Percentiles rank a stretch among this genome's conserved stretches.
Conservation (phyloP, 1,284 basidiomycete species). For the Tylopilus sp. region DNA sequence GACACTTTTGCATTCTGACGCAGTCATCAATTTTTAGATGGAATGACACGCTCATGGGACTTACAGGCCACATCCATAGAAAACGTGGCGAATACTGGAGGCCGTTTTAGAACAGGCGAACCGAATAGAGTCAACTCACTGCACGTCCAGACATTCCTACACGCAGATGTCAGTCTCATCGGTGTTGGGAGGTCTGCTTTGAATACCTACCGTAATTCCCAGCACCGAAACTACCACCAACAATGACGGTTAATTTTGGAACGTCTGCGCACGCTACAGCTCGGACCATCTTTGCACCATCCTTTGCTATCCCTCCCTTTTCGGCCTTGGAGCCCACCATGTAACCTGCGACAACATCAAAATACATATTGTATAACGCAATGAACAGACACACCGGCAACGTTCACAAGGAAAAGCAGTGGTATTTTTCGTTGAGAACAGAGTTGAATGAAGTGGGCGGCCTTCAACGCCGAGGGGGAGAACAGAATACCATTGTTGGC, state of each 20-base stretch:
- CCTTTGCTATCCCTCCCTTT: constrained; percentile 93
- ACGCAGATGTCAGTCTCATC: constrained; percentile 15
- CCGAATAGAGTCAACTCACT: constrained; percentile 43
- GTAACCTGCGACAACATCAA: constrained; percentile 52
- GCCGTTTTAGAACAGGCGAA: constrained; percentile 7
- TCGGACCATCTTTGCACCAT: constrained; percentile 97
- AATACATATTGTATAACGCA: not conserved
- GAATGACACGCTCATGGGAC: constrained; percentile 29
- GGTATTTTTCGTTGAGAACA: constrained; percentile 91
- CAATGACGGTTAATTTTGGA: constrained; percentile 89
- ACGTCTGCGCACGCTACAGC: constrained; percentile 94
- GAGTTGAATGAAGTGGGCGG: constrained; percentile 92
- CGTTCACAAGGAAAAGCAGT: constrained; percentile 90
- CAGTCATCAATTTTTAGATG: constrained; percentile 9
- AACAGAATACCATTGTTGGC: constrained; percentile 95
- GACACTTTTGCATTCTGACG: constrained; percentile 84
- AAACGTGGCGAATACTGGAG: constrained; percentile 86
- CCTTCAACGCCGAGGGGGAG: constrained; percentile 90
- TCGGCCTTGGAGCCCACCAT: constrained; percentile 96
- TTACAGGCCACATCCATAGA: constrained; percentile 96
- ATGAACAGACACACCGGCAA: constrained; percentile 54
- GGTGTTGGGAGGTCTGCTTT: not conserved
- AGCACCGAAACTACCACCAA: constrained; percentile 94
- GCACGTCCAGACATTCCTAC: constrained; percentile 85
- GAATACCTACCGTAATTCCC: constrained; percentile 78